Evolutionary conservation across 179 eudicot species (phyloP).

Genomic region (Carnegiea gigantea): DNA sequence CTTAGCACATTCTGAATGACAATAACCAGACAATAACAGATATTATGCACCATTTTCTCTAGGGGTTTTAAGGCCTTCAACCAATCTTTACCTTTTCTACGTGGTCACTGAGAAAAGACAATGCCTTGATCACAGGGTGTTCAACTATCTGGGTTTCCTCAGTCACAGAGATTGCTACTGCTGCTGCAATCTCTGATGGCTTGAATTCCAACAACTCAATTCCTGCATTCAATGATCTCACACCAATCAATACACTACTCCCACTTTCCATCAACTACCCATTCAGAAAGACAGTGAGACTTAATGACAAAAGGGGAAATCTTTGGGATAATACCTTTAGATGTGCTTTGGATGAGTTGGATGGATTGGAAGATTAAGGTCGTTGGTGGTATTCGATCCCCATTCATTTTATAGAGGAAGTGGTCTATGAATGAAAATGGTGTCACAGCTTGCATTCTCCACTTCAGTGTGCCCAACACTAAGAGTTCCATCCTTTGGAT

Average conservation of each 20-base stretch:
- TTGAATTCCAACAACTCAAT: slow-evolving; percentile 84
- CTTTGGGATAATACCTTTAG: slow-evolving; percentile 44
- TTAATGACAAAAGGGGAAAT: neutral
- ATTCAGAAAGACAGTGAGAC: neutral
- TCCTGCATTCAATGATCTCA: slow-evolving; percentile 48
- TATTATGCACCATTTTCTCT: neutral
- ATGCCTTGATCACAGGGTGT: slow-evolving; percentile 38
- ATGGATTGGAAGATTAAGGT: slow-evolving; percentile 42
- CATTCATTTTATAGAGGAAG: slow-evolving; percentile 51
- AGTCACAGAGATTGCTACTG: slow-evolving; percentile 73
- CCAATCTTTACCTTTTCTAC: slow-evolving; percentile 60
- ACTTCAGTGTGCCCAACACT: slow-evolving; percentile 70
- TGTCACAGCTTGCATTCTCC: slow-evolving; percentile 84
- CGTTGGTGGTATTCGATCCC: slow-evolving; percentile 44
- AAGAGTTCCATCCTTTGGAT: slow-evolving; percentile 77
- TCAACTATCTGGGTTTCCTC: slow-evolving; percentile 54
- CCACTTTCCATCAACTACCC: slow-evolving; percentile 13
- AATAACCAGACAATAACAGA: neutral
- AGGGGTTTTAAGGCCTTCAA: neutral
- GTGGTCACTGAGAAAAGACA: slow-evolving; percentile 38
- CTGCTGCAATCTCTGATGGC: slow-evolving; percentile 94
- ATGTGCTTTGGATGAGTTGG: slow-evolving; percentile 52
- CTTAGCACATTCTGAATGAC: neutral
- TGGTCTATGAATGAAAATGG: slow-evolving; percentile 72
- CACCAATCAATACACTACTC: slow-evolving; percentile 29